phyloP scores from a whole-genome alignment of 805 yeast species.

The Yarrowia deformans region DNA sequence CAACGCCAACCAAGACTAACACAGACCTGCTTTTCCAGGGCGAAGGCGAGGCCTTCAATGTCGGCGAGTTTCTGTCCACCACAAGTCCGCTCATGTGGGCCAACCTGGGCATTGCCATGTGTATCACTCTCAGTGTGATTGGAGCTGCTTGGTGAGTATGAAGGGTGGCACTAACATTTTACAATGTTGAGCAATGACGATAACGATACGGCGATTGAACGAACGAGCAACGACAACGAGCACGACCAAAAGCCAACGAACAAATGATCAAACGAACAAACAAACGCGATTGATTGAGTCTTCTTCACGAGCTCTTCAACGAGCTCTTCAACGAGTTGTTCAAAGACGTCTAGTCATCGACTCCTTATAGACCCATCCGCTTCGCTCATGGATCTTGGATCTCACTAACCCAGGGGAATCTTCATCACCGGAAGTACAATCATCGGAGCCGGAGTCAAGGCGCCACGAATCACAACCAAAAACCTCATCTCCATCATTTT shows the following conservation, averaged over 20 bases:
- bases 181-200: background rate
- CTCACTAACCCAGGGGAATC: conserved; percentile 63
- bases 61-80: conserved; percentile 83
- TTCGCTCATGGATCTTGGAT: too few species aligned
- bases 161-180: too few species aligned
- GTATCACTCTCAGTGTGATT: conserved; percentile 92
- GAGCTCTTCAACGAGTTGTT: too few species aligned
- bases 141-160: conserved; percentile 89
- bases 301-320: too few species aligned
- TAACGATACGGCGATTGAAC: background rate
- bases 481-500: conserved; percentile 95
- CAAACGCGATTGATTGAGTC: too few species aligned
- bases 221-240: background rate
- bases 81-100: conserved; percentile 99
- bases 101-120: conserved; percentile 80
- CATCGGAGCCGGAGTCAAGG: conserved; percentile 97
- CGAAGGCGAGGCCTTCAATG: conserved; percentile 88
- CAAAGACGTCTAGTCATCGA: too few species aligned
- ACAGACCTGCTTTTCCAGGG: conserved; percentile 72
- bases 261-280: too few species aligned
- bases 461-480: conserved; percentile 97
- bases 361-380: too few species aligned
- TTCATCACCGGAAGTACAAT: conserved; percentile 94
- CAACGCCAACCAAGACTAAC: too few species aligned
- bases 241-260: too few species aligned